Conservation (phyloP, 2,329 filamentous ascomycete species). For the Sporothrix pallida region DNA sequence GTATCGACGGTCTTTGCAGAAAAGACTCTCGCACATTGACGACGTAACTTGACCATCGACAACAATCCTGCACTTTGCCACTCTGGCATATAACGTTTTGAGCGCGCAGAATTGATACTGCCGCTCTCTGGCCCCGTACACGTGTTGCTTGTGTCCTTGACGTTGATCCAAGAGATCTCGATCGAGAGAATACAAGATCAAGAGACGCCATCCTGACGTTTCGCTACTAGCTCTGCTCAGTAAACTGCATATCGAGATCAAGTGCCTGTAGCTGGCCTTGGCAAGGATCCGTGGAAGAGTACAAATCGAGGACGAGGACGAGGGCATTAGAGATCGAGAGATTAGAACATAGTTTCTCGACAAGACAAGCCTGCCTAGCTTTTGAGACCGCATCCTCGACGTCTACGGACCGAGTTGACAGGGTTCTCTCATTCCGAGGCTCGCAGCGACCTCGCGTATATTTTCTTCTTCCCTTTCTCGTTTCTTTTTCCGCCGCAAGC, state of each 20-base stretch:
- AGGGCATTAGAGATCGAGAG: neutral
- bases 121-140: conserved; percentile 11
- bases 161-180: neutral
- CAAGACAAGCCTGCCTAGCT: neutral
- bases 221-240: conserved; percentile 21
- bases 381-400: conserved; percentile 12
- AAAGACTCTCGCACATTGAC: neutral
- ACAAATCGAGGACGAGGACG: neutral
- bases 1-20: neutral
- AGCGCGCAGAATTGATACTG: neutral
- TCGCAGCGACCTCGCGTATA: conserved; percentile 19
- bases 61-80: neutral
- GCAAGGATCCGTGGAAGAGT: conserved; percentile 21
- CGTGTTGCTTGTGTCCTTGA: neutral
- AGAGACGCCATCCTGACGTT: conserved; percentile 11
- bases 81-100: neutral
- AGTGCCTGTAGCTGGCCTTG: conserved; percentile 19
- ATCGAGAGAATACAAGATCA: neutral
- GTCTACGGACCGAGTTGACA: conserved; percentile 21
- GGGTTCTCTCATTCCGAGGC: neutral
- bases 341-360: neutral
- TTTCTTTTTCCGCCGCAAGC: neutral
- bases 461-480: too few relatives aligned
- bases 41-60: neutral
- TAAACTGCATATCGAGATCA: conserved; percentile 21